These are phyloP conservation scores for Zasmidium citrigriseum DNA, from an alignment of 2,329 filamentous ascomycete species.

Conservation along the genomic window DNA sequence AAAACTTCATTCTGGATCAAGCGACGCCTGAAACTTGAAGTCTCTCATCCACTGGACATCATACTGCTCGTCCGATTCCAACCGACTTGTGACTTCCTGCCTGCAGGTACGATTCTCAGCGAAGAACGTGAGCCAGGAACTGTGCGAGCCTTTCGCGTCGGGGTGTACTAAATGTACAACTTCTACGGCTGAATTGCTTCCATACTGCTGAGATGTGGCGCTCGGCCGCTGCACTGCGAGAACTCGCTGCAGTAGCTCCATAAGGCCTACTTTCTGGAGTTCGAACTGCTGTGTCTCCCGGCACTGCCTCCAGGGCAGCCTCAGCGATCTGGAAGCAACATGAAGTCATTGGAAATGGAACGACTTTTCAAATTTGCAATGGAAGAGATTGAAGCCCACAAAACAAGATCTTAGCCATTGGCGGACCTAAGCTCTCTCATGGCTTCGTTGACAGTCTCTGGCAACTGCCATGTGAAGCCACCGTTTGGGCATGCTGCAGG, in stretches of 20 bases:
- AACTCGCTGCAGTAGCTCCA: constrained; percentile 8
- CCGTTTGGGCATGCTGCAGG: background rate
- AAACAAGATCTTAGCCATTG: background rate
- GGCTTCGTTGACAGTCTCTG: background rate
- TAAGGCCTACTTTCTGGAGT: background rate
- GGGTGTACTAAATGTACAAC: background rate
- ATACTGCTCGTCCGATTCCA: background rate
- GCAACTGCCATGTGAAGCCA: background rate
- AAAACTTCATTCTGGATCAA: background rate
- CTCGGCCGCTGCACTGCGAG: constrained; percentile 6
- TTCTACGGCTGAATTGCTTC: background rate
- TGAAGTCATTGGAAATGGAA: no score
- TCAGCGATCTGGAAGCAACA: no score
- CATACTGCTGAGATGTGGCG: constrained; percentile 1
- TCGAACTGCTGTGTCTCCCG: background rate
- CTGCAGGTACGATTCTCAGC: background rate
- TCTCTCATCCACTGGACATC: background rate
- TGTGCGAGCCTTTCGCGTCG: no score
- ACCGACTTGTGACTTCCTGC: background rate
- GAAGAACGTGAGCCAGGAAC: background rate
- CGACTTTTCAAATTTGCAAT: no score
- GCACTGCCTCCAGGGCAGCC: background rate
- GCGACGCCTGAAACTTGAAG: background rate
- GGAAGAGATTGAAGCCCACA: background rate
- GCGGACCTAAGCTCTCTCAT: background rate